phyloP scores from a whole-genome alignment of 2,329 filamentous ascomycete species.

The Hymenoscyphus infarciens region DNA sequence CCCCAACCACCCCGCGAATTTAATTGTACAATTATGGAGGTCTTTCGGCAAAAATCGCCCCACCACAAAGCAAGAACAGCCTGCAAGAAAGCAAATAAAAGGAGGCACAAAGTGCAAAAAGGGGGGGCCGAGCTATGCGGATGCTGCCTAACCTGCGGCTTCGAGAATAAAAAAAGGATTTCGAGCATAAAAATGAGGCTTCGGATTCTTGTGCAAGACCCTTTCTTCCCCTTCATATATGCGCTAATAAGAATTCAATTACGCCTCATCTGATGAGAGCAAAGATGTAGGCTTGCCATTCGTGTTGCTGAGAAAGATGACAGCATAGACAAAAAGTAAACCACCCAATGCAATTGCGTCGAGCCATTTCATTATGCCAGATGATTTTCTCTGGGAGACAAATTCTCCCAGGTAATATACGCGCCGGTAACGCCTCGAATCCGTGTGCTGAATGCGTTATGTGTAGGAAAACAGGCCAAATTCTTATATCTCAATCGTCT shows the following conservation, averaged over 20 bases:
- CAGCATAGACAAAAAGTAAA: conserved; percentile 15
- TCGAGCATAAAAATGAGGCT: conserved; percentile 6
- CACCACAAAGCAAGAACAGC: conserved; percentile 12
- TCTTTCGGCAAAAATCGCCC: background rate
- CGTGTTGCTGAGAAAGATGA: conserved; percentile 7
- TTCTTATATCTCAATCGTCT: conserved; percentile 37
- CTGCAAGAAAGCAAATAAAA: conserved; percentile 17
- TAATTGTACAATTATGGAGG: conserved; percentile 27
- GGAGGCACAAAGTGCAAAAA: conserved; percentile 9
- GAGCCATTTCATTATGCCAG: conserved; percentile 26
- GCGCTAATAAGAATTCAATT: conserved; percentile 17
- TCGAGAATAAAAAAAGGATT: conserved; percentile 13
- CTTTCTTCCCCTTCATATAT: conserved; percentile 20
- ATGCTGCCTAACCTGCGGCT: conserved; percentile 17
- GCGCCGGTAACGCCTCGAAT: conserved; percentile 30
- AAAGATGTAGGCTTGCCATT: conserved; percentile 6
- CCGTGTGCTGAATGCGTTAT: conserved; percentile 16
- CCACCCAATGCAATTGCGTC: conserved; percentile 24
- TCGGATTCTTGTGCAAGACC: conserved; percentile 9
- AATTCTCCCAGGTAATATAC: conserved; percentile 15
- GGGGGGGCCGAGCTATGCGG: conserved; percentile 3
- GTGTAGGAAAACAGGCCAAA: conserved; percentile 17
- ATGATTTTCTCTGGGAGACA: conserved; percentile 14
- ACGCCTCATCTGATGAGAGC: conserved; percentile 14
- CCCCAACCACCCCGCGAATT: conserved; percentile 8